Percentiles rank a stretch among this genome's conserved stretches.
Evolutionary conservation across 1,139 yeast species (phyloP).

Genomic region (Petasospora fabianii): DNA sequence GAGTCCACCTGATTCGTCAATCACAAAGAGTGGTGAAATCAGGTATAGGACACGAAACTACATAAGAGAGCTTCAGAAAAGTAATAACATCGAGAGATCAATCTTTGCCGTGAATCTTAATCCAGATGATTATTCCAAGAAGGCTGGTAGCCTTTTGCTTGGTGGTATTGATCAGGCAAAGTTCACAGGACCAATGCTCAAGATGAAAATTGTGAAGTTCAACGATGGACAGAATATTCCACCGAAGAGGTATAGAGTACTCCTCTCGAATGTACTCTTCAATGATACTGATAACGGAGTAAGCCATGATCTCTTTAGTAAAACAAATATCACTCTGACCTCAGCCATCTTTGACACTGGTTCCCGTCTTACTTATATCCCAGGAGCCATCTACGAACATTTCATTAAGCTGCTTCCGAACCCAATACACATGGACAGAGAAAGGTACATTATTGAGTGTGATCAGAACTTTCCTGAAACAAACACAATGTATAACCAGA

Average conservation of each 20-base stretch:
- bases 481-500: too few relatives aligned
- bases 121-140: conserved; percentile 30
- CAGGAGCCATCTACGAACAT: conserved; percentile 34
- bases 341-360: conserved; percentile 64
- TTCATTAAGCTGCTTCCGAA: conserved; percentile 1
- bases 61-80: conserved; percentile 46
- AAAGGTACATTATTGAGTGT: background rate
- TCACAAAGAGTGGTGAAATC: conserved; percentile 4
- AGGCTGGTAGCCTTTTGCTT: conserved; percentile 47
- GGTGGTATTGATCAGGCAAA: conserved; percentile 55
- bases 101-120: conserved; percentile 53
- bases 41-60: conserved; percentile 43
- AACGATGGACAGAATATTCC: conserved; percentile 25
- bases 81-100: conserved; percentile 45
- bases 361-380: conserved; percentile 52
- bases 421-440: too few relatives aligned
- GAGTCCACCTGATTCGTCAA: conserved; percentile 36
- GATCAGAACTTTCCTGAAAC: background rate
- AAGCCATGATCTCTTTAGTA: too few relatives aligned
- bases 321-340: conserved; percentile 6
- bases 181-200: conserved; percentile 41
- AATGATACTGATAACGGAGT: background rate
- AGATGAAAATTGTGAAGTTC: conserved; percentile 41
- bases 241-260: conserved; percentile 12
- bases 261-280: conserved; percentile 14